These are phyloP conservation scores for Isatis lusitanica DNA, from an alignment of 441 rosid genomes.

Conservation along the genomic window DNA sequence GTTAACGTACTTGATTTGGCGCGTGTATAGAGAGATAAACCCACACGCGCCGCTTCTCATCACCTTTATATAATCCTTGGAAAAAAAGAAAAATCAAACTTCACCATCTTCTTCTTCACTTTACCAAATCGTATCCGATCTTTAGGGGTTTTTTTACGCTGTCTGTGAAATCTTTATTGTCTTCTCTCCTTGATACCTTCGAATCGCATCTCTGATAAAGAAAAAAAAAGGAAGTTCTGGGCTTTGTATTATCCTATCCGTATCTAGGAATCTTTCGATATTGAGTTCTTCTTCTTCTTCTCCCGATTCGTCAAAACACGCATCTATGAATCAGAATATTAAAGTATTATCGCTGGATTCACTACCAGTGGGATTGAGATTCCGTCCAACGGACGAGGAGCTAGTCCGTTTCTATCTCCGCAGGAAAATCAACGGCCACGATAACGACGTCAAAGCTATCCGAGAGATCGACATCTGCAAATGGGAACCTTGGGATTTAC, in stretches of 20 bases:
- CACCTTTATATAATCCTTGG: neutral
- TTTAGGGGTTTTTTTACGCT: neutral
- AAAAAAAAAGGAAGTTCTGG: neutral
- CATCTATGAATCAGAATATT: conserved; percentile 38
- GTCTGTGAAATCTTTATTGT: neutral
- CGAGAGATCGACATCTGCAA: conserved; percentile 79
- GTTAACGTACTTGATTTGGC: conserved; percentile 4
- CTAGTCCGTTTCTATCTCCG: conserved; percentile 58
- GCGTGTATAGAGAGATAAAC: neutral
- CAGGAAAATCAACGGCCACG: conserved; percentile 64
- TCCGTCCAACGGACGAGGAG: conserved; percentile 51
- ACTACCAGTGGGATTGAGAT: conserved; percentile 45
- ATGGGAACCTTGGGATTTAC: conserved; percentile 95
- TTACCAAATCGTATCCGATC: conserved; percentile 29
- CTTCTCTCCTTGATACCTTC: conserved; percentile 13
- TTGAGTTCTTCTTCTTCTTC: conserved; percentile 8
- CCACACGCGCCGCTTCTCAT: conserved; percentile 11
- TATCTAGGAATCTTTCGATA: conserved; percentile 11
- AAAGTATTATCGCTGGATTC: conserved; percentile 34
- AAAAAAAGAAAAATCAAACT: neutral
- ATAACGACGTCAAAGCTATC: conserved; percentile 54
- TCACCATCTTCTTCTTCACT: conserved; percentile 29
- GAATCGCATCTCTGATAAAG: conserved; percentile 23
- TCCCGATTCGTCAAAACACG: conserved; percentile 20
- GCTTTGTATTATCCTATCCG: neutral